Evolutionary conservation across 805 yeast species (phyloP).

Genomic region (Candida odintsovae): DNA sequence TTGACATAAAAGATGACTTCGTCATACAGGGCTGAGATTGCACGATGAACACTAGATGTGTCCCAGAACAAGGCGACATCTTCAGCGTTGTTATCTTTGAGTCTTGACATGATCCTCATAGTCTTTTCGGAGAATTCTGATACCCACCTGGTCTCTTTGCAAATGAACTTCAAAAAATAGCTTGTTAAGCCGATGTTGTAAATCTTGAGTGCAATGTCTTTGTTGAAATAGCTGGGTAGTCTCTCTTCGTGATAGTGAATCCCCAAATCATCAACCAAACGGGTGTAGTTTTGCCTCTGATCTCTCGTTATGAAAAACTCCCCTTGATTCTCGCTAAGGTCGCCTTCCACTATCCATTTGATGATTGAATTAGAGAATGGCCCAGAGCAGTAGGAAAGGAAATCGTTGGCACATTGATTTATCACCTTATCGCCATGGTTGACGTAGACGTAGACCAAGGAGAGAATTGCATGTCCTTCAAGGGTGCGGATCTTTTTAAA

Average conservation of each 20-base stretch:
- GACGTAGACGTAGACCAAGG: constrained; percentile 43
- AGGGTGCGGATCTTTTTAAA: constrained; percentile 26
- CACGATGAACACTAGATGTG: constrained; percentile 23
- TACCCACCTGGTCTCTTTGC: constrained; percentile 66
- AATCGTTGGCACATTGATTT: constrained; percentile 32
- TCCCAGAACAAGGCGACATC: constrained; percentile 7
- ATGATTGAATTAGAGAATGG: constrained; percentile 59
- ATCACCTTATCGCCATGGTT: constrained; percentile 61
- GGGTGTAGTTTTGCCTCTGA: not conserved
- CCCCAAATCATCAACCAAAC: constrained; percentile 12
- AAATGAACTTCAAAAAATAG: constrained; percentile 54
- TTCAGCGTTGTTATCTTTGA: constrained; percentile 8
- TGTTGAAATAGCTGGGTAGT: constrained; percentile 41
- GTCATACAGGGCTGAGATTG: constrained; percentile 38
- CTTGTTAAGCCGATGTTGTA: constrained; percentile 70
- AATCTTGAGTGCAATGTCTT: constrained; percentile 36
- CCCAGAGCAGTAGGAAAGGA: constrained; percentile 40
- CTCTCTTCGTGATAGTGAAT: constrained; percentile 28
- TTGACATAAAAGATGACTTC: constrained; percentile 52
- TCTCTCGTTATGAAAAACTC: constrained; percentile 46
- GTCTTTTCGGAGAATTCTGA: constrained; percentile 32
- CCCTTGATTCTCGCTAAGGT: constrained; percentile 42
- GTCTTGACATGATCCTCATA: not conserved
- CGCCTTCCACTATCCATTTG: constrained; percentile 70
- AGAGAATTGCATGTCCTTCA: constrained; percentile 48